Evolutionary conservation across 108 stramenopile species (phyloP).

Genomic region (Nannochloropsis salina): DNA sequence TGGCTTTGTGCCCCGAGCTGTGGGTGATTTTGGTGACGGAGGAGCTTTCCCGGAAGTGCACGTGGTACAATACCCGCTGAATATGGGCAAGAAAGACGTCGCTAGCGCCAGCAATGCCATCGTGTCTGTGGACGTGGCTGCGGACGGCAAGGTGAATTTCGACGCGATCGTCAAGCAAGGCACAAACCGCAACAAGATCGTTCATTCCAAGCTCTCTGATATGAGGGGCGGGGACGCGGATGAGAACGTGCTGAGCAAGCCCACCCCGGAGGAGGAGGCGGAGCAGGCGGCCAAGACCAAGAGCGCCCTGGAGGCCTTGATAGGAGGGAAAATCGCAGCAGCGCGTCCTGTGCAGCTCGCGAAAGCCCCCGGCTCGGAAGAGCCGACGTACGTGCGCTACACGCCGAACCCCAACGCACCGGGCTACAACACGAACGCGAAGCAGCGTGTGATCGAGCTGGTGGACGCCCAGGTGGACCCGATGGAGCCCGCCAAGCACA

Average conservation of each 20-base stretch:
- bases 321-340: conserved; percentile 68
- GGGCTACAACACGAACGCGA: conserved; percentile 88
- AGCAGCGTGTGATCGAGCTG: conserved; percentile 93
- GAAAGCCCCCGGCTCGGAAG: conserved; percentile 53
- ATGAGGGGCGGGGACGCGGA: conserved; percentile 55
- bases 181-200: conserved; percentile 76
- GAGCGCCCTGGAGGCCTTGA: conserved; percentile 65
- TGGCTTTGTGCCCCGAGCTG: conserved; percentile 77
- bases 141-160: conserved; percentile 75
- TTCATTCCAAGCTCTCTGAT: conserved; percentile 74
- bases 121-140: conserved; percentile 78
- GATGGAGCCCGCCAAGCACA: conserved; percentile 98
- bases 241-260: conserved; percentile 71
- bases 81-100: conserved; percentile 75
- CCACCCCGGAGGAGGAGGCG: conserved; percentile 75
- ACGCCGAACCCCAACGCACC: conserved; percentile 92
- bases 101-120: conserved; percentile 52
- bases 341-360: conserved; percentile 61
- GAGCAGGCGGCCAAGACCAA: conserved; percentile 75
- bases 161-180: conserved; percentile 91
- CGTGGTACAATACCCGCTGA: conserved; percentile 92
- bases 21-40: conserved; percentile 91
- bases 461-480: conserved; percentile 90
- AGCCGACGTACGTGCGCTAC: conserved; percentile 90
- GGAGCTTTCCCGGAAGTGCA: conserved; percentile 98